Evolutionary conservation across 768 basidiomycete species (phyloP), one percentile per base, ranked within the genome.

Genomic region (Trametes elegans): DNA sequence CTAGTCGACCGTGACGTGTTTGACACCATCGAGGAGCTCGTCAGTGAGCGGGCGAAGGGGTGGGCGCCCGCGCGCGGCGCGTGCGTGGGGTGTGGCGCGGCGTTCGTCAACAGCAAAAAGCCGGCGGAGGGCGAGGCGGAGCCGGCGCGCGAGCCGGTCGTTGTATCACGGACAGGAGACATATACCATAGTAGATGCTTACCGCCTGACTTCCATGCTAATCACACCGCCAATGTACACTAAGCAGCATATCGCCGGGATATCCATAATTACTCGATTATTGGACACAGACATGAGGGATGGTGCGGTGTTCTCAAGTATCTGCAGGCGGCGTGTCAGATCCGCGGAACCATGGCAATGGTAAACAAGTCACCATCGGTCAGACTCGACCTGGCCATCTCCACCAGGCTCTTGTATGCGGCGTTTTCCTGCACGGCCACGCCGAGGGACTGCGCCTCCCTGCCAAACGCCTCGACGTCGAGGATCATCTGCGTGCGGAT

Each of bases 1-100:
- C 73, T 98, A 40, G 75, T 94, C 38, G 81, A 88, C 58, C 79
- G 87, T 28, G 96, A 98, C 68, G 71, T 96, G 43, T 94, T 90
- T 60, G 82, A 85, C 51, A 79, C 80, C 0, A 74, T 95, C 41
- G 82, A 85, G 32, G 75, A 83, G 52, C 71, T 84, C 35, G 74
- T 78, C 10, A 76, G 71, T 39, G 84, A 84, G 62, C 81, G 84
- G 49, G 71, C 66, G 51, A 76, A 73, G 47, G 90, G 89, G 3
- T 89, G 88, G 88, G 71, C 78, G 14, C 69, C 82, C 19, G 65
- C 66, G n/a, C 66, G 68, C n/a, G 73, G 72, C 23, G 67, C 68
- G 11, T 91, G 89, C 66, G 65, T 70, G 3, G 66, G 65, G 28
- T 91, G 89, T 60, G 77, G 77, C 46, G 73, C 79, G 56, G 67